These are phyloP conservation scores for Tricharina praecox DNA, from an alignment of 495 filamentous ascomycete species.

Conservation along the genomic window DNA sequence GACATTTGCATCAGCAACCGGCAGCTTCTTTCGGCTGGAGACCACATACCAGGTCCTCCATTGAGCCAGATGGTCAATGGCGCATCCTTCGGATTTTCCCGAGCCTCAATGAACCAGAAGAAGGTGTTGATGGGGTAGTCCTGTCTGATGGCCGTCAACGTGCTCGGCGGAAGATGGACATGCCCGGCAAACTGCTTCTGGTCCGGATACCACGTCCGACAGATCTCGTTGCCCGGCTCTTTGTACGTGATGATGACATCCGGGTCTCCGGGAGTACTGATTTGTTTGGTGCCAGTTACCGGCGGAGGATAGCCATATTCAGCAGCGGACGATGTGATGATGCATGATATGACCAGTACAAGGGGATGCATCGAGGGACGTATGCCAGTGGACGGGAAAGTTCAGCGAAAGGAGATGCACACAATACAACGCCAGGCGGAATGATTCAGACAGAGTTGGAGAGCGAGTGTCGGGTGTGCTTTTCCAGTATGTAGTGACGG, in stretches of 20 bases:
- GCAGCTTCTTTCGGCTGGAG: neutral
- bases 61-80: constrained; percentile 54
- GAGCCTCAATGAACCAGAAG: constrained; percentile 60
- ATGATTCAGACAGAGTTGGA: no score
- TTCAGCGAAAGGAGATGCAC: neutral
- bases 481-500: neutral
- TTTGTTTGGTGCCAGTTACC: constrained; percentile 8
- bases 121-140: constrained; percentile 56
- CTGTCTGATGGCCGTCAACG: constrained; percentile 33
- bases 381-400: neutral
- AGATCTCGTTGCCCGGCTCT: constrained; percentile 15
- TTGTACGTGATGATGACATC: constrained; percentile 21
- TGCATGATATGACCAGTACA: constrained; percentile 5
- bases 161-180: constrained; percentile 35
- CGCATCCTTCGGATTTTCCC: constrained; percentile 39
- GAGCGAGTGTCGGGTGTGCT: no score
- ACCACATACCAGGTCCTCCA: constrained; percentile 39
- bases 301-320: constrained; percentile 20
- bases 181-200: constrained; percentile 30
- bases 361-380: neutral
- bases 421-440: neutral
- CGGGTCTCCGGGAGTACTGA: constrained; percentile 14
- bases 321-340: constrained; percentile 8
- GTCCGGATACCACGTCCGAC: constrained; percentile 14
- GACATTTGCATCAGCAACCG: no score